These are phyloP conservation scores for Diplogelasinospora grovesii DNA, from an alignment of 495 filamentous ascomycete genomes.

Conservation along the genomic window DNA sequence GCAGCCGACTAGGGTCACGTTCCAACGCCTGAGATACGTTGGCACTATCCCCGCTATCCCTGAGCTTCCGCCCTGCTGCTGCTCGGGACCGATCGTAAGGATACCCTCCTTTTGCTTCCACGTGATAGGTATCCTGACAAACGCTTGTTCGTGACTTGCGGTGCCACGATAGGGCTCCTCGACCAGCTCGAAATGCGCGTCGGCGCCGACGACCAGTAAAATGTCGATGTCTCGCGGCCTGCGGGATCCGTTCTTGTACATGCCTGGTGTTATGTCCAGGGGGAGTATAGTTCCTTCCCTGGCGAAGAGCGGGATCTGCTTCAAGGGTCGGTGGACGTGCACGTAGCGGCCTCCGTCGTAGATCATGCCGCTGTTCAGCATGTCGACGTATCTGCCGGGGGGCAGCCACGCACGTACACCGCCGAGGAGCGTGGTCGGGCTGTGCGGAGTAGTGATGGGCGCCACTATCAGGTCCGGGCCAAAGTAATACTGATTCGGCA, in stretches of 20 bases:
- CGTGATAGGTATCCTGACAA: constrained; percentile 20
- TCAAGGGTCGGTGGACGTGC: constrained; percentile 36
- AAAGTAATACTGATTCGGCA: constrained; percentile 49
- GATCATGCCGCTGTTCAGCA: constrained; percentile 40
- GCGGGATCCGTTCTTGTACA: constrained; percentile 32
- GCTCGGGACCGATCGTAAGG: constrained; percentile 20
- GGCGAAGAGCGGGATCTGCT: constrained; percentile 44
- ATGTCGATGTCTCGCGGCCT: constrained; percentile 38
- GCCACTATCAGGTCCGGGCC: constrained; percentile 46
- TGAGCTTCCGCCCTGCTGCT: too few species aligned
- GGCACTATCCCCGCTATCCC: too few species aligned
- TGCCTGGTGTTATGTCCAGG: constrained; percentile 30
- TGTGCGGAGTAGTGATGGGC: constrained; percentile 43
- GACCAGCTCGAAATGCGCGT: constrained; percentile 35
- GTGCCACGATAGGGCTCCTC: constrained; percentile 35
- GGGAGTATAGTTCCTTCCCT: constrained; percentile 49
- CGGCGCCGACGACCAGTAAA: constrained; percentile 45
- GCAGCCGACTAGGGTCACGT: too few species aligned
- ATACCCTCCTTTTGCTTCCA: constrained; percentile 19
- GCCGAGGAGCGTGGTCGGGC: constrained; percentile 30
- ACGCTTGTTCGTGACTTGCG: constrained; percentile 6
- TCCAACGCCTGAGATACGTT: too few species aligned
- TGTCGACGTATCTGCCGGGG: constrained; percentile 40
- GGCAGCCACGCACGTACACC: constrained; percentile 47
- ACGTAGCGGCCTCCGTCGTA: constrained; percentile 48